Percentiles rank a stretch among this genome's conserved stretches.
These are phyloP conservation scores for Aspergillus sp. DNA, from an alignment of 2,329 filamentous ascomycete species.

Conservation along the genomic window DNA sequence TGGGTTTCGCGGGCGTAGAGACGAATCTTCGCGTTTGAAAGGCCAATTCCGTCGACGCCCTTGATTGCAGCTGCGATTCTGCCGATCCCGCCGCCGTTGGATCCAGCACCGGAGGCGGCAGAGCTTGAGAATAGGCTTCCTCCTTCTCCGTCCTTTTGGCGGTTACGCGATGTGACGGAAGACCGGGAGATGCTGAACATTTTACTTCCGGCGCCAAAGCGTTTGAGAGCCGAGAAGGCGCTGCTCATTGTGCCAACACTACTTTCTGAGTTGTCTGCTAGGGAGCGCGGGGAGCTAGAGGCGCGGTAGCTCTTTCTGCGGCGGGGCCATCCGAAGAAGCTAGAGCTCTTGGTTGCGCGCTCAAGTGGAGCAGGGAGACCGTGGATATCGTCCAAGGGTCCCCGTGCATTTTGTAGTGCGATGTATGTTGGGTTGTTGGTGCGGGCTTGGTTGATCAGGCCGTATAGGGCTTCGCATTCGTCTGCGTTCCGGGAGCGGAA, in stretches of 20 bases:
- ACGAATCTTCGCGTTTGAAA: constrained; percentile 74
- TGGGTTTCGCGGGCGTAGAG: constrained; percentile 75
- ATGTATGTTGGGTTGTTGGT: constrained; percentile 93
- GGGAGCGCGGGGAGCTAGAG: constrained; percentile 55
- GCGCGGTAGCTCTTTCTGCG: constrained; percentile 57
- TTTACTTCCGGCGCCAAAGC: constrained; percentile 69
- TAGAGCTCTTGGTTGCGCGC: constrained; percentile 40
- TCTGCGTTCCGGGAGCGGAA: constrained; percentile 76
- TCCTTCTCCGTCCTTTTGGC: constrained; percentile 42
- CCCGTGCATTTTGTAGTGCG: constrained; percentile 69
- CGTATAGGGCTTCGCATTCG: constrained; percentile 81
- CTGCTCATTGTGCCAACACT: constrained; percentile 75
- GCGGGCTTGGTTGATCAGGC: constrained; percentile 80
- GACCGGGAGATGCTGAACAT: constrained; percentile 82
- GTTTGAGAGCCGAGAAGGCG: constrained; percentile 74
- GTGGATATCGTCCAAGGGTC: constrained; percentile 57
- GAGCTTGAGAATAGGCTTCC: constrained; percentile 61
- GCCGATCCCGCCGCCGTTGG: constrained; percentile 59
- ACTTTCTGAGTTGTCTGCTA: constrained; percentile 67
- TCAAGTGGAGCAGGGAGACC: constrained; percentile 55
- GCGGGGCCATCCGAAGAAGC: constrained; percentile 53
- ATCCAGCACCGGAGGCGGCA: constrained; percentile 46
- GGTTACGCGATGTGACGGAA: constrained; percentile 61
- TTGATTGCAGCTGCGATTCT: constrained; percentile 48
- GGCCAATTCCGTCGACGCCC: constrained; percentile 62